Evolutionary conservation across 495 filamentous ascomycete species (phyloP).

Genomic region (Aspergillus funiculosus): DNA sequence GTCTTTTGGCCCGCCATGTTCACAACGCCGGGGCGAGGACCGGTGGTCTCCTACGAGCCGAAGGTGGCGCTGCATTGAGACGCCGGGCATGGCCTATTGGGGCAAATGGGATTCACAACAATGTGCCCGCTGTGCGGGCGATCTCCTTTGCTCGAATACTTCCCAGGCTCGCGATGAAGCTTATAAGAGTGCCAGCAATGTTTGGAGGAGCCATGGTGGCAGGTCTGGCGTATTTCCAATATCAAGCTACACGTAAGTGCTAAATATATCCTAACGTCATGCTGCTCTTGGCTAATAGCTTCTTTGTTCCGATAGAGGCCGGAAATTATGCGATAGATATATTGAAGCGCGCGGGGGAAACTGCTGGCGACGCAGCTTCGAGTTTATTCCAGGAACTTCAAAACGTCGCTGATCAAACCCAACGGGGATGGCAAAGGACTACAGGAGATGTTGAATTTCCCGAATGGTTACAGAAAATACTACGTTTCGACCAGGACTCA

Average conservation of each 20-base stretch:
- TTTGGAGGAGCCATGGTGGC: conserved; percentile 85
- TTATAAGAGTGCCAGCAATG: conserved; percentile 79
- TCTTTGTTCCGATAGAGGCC: conserved; percentile 55
- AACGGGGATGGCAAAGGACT: conserved; percentile 74
- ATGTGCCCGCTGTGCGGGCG: conserved; percentile 71
- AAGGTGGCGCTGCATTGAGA: conserved; percentile 55
- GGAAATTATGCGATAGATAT: conserved; percentile 82
- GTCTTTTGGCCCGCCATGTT: conserved; percentile 59
- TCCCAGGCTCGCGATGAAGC: conserved; percentile 84
- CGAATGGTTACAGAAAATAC: conserved; percentile 77
- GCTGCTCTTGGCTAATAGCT: conserved; percentile 23
- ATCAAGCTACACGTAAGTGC: conserved; percentile 82
- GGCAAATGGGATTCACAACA: conserved; percentile 72
- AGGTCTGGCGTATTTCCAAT: conserved; percentile 85
- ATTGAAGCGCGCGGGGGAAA: conserved; percentile 64
- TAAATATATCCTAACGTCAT: conserved; percentile 3
- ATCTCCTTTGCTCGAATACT: conserved; percentile 81
- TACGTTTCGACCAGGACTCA: conserved; percentile 52
- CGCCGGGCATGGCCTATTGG: conserved; percentile 69
- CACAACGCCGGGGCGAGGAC: conserved; percentile 54
- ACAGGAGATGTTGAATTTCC: conserved; percentile 72
- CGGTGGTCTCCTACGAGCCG: conserved; percentile 63
- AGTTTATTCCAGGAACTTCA: conserved; percentile 62
- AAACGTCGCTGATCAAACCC: conserved; percentile 70
- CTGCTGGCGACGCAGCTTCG: conserved; percentile 58